Evolutionary conservation across 352 stramenopile species (phyloP), one percentile per base, ranked within the genome.

Genomic region (Aphanomyces astaci): DNA sequence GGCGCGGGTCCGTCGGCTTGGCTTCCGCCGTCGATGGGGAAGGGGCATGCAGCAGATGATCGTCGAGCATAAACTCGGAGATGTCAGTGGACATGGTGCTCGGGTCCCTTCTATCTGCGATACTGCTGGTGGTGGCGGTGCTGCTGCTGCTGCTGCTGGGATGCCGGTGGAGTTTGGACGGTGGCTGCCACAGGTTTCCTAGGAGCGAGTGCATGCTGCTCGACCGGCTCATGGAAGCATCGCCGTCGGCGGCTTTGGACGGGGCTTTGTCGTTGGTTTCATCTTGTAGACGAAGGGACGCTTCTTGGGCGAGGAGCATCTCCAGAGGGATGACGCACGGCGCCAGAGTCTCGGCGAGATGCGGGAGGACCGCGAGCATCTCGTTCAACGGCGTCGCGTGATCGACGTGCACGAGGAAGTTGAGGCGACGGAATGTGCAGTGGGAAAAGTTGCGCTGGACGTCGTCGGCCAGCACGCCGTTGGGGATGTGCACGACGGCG

Each of bases 401-500:
- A 3, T 32, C 39, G 11, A 65, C 56, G 24, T 71, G 64, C 3
- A 94, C 71, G 46, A 78, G 65, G 7, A 91, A 54, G 7, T 83
- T 71, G 60, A 90, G 76, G 4, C 75, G 76, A 30, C 85, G 81
- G 2, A 76, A 71, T n/a, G 89, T 81, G 4, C 74, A 52, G 0
- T 77, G 70, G 31, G 74, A 86, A 24, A 77, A 78, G 43, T 76
- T 91, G n/a, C 79, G 88, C 71, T 92, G 86, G 32, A 84, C 73
- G 45, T 73, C 83, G 66, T 89, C 82, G 45, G 84, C 78, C 54
- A 94, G 91, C 22, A 92, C 76, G 22, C 86, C 81, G 53, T 94
- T 94, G 10, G 86, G 86, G 39, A 94, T 73, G 76, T 87, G 90
- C 59, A 92, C 78, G 45, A 78, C 76, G 27, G 82, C 83, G 43